Evolutionary conservation across 2,329 filamentous ascomycete species (phyloP).

Genomic region (Berkeleyomyces basicola): DNA sequence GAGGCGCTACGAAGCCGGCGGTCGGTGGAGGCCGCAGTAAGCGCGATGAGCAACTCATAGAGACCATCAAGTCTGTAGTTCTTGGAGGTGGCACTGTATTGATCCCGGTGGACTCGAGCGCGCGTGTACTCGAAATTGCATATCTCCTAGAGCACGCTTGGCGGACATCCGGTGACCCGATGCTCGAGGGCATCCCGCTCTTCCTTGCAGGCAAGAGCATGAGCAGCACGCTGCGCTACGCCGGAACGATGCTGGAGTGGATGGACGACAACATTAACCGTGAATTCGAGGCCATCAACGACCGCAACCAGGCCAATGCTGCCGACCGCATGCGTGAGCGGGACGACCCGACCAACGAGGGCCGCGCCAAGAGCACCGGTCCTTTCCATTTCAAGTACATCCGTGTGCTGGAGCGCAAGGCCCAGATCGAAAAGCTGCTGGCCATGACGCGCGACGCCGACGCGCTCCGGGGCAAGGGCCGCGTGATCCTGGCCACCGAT

Average conservation of each 20-base stretch:
- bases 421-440: conserved; percentile 57
- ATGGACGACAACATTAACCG: conserved; percentile 93
- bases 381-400: conserved; percentile 86
- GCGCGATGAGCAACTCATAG: conserved; percentile 70
- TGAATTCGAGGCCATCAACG: conserved; percentile 60
- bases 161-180: conserved; percentile 47
- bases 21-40: conserved; percentile 57
- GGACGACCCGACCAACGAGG: conserved; percentile 7
- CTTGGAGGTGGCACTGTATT: conserved; percentile 75
- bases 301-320: conserved; percentile 32
- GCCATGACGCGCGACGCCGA: conserved; percentile 29
- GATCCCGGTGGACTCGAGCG: conserved; percentile 88
- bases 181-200: conserved; percentile 40
- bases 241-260: conserved; percentile 95
- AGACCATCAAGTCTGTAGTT: conserved; percentile 65
- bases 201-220: conserved; percentile 79
- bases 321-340: conserved; percentile 24
- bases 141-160: conserved; percentile 89
- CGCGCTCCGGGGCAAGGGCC: conserved; percentile 26
- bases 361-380: conserved; percentile 35
- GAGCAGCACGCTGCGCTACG: conserved; percentile 76
- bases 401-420: conserved; percentile 64
- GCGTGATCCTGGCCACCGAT: conserved; percentile 84
- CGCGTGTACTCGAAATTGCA: conserved; percentile 79
- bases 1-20: conserved; percentile 56